Base-by-base conservation (phyloP, 371 early-diverging fungal genomes). In the Mucor lusitanicus region DNA sequence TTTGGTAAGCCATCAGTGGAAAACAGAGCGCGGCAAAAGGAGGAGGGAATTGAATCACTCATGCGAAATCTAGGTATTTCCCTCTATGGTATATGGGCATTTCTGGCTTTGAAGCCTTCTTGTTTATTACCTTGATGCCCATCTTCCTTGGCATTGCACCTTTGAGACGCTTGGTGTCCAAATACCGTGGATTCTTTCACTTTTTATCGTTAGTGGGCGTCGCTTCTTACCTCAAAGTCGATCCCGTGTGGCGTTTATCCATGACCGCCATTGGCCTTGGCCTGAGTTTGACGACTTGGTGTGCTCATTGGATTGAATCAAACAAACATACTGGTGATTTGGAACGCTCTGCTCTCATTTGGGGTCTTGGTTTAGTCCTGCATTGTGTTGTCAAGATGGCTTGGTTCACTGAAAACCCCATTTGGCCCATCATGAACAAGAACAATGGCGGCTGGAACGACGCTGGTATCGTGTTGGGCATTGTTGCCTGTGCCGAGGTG, bases 41-140 rank as follows among this genome's bases (percentile, higher is more conserved):
- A 6, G 35, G n/a, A n/a, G n/a, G n/a, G n/a, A n/a, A n/a, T n/a
- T n/a, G n/a, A n/a, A 21, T 12, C 2, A 33, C 13, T 21, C 4
- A n/a, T 9, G 17, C 61, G 3, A 25, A 13, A 23, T 12, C 23
- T 50, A 79, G 79, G 79, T 83, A 83, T 70, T 94, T 94, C 70
- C 94, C 94, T 19, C 76, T 94, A 56, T 94, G 92, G 91, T 85
- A 91, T 76, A 92, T 94, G 93, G 94, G 94, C 12, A 83, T 92
- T 64, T 91, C 92, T 15, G 94, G 94, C 23, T 91, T 86, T 72
- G 94, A 94, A 70, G 89, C 87, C 2, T 88, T 89, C 55, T 75
- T 94, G 64, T 81, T 92, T 30, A 81, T 87, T 23, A 90, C 88
- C 48, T 53, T 87, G 25, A 61, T 84, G 32, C 90, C 92, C 4